Evolutionary conservation across 306 rosid genomes (phyloP), one percentile per base, ranked within the genome.

Genomic region (Canavalia gladiata): DNA sequence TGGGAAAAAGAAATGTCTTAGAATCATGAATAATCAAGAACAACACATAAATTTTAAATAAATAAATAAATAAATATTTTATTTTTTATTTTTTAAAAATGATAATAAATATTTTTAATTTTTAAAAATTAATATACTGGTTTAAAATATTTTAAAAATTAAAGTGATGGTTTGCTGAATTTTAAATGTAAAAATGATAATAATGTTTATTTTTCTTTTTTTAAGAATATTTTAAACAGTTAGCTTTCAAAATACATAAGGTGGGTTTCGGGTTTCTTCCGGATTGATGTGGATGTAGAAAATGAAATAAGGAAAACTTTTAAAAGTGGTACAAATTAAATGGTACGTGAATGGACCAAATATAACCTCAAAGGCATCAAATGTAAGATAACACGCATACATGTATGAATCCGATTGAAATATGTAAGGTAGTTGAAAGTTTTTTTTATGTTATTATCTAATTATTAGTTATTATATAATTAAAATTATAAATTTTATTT

Each of bases 251-350:
- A 2, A 6, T 18, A 42, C 42, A 42, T 66, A 66, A 41, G 50
- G 72, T 66, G 72, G 72, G 51, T 18, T 42, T 42, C 13, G 3
- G 2, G 52, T 2, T 1, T 0, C 33, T 41, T 42, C 45, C 3
- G 52, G 3, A 66, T 66, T 66, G 52, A 34, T 66, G 52, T 42
- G n/a, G 51, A 0, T 4, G 35, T 42, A 25, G 29, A 46, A 68
- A 68, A 30, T 45, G 74, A 43, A 57, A 66, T 66, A 66, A 66
- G 72, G 28, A 66, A 42, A 12, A 42, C 18, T 66, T 65, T 42
- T 42, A 10, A 39, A 46, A 46, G 56, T 46, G 57, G 74, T 64
- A 57, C 42, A 11, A 46, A 29, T 30, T 28, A 29, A 68, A 68
- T 11, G 25, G 25, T n/a, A n/a, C n/a, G n/a, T 18, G 74, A 46